These are phyloP conservation scores for Larix kaempferi DNA, from an alignment of 75 land plant species.

Conservation along the genomic window DNA sequence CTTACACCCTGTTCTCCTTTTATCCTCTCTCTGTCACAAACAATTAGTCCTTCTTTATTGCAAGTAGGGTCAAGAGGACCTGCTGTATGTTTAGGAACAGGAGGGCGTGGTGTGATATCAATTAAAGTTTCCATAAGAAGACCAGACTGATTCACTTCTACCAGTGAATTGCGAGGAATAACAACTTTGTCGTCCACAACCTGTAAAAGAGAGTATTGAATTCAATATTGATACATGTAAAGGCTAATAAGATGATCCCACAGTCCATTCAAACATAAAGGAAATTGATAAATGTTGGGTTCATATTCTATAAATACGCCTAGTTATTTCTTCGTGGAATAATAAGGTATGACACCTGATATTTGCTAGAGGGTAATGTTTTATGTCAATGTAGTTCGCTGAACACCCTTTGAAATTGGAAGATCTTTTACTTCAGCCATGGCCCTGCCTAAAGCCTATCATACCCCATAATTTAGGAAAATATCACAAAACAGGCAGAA, in stretches of 20 bases:
- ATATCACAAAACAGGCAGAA: neutral
- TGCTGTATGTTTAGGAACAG: slow-evolving; percentile 64
- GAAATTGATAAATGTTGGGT: neutral
- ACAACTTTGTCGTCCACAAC: slow-evolving; percentile 77
- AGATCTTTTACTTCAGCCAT: neutral
- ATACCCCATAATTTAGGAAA: neutral
- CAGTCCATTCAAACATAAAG: neutral
- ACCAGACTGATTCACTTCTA: slow-evolving; percentile 98
- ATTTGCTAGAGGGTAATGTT: neutral
- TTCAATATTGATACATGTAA: neutral
- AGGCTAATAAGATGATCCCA: neutral
- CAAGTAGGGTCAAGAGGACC: slow-evolving; percentile 84
- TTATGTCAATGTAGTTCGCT: neutral
- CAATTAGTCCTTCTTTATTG: slow-evolving; percentile 75
- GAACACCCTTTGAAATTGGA: neutral
- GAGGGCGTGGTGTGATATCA: slow-evolving; percentile 82
- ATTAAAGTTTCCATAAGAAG: slow-evolving; percentile 93
- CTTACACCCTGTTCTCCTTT: slow-evolving; percentile 91
- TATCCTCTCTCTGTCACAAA: slow-evolving; percentile 86
- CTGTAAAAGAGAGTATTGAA: slow-evolving; percentile 21
- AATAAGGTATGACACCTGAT: neutral
- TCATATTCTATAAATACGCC: neutral
- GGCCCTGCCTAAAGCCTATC: neutral
- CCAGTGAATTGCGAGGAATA: slow-evolving; percentile 83
- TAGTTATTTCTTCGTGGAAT: neutral